A percentile compares a stretch with the other conserved stretches of the same genome.
These are phyloP conservation scores for Coemansia nantahalensis DNA, from an alignment of 192 early-diverging fungal species.

Conservation along the genomic window DNA sequence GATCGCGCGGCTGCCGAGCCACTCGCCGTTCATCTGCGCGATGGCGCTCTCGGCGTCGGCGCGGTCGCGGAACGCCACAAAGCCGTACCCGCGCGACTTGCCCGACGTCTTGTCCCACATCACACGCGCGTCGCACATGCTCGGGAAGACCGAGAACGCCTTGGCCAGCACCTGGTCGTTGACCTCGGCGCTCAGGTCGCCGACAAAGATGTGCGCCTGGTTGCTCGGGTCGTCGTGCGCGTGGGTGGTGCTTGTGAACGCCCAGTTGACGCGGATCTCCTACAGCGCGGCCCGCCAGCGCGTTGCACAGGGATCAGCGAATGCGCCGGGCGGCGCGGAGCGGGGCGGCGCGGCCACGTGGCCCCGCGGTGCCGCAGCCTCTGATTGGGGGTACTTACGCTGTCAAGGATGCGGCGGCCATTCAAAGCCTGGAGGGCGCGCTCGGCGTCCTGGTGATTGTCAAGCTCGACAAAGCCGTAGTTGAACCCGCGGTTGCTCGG, in stretches of 20 bases:
- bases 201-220: conserved; percentile 91
- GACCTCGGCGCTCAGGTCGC: conserved; percentile 88
- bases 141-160: conserved; percentile 59
- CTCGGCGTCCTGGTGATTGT: conserved; percentile 68
- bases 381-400: conserved; percentile 18
- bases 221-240: conserved; percentile 66
- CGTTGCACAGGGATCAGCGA: conserved; percentile 2
- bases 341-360: neutral
- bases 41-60: conserved; percentile 86
- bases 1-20: conserved; percentile 81
- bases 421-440: conserved; percentile 69
- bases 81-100: conserved; percentile 90
- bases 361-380: too few species aligned
- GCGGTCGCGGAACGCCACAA: conserved; percentile 87
- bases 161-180: conserved; percentile 76
- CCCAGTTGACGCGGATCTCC: conserved; percentile 55
- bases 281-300: conserved; percentile 2
- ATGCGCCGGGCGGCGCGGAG: neutral
- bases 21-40: conserved; percentile 82
- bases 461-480: conserved; percentile 90
- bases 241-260: conserved; percentile 44
- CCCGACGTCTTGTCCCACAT: conserved; percentile 91
- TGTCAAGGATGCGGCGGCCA: conserved; percentile 48
- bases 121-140: conserved; percentile 77
- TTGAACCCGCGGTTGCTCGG: conserved; percentile 74